Percentiles rank a stretch among this genome's conserved stretches.
These are phyloP conservation scores for Ophiostoma sp. DNA, from an alignment of 2,329 filamentous ascomycete genomes.

Conservation along the genomic window DNA sequence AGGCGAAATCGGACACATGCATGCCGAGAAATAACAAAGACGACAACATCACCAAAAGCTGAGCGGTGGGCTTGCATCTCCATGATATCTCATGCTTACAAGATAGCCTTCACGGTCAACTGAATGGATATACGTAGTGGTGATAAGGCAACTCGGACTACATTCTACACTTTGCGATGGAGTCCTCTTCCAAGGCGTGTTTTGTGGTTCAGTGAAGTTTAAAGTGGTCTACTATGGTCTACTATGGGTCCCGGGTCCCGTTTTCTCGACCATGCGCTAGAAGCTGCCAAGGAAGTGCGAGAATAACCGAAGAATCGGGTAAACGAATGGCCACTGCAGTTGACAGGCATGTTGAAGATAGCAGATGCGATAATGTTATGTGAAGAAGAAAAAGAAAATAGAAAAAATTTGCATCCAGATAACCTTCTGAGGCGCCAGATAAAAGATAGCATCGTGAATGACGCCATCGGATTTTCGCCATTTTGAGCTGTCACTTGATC, in stretches of 20 bases:
- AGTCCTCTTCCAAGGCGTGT: background rate
- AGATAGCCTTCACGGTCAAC: background rate
- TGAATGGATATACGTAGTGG: too few relatives aligned
- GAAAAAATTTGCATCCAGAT: background rate
- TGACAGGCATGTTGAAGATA: background rate
- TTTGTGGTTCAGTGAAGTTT: background rate
- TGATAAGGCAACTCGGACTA: too few relatives aligned
- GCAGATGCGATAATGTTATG: background rate
- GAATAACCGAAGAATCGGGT: background rate
- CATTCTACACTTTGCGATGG: background rate
- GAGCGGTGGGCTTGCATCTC: background rate
- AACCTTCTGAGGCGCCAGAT: background rate
- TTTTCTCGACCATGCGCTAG: background rate
- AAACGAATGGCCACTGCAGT: background rate
- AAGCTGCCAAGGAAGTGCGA: background rate
- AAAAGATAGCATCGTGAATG: background rate
- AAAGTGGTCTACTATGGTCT: background rate
- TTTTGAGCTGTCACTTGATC: background rate
- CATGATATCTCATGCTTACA: background rate
- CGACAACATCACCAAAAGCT: background rate
- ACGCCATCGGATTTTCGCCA: too few relatives aligned
- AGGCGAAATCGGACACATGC: background rate
- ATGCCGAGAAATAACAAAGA: background rate
- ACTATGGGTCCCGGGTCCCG: background rate
- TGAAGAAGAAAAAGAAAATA: background rate